These are phyloP conservation scores for Crepidotus variabilis DNA, from an alignment of 768 basidiomycete genomes.

Conservation along the genomic window DNA sequence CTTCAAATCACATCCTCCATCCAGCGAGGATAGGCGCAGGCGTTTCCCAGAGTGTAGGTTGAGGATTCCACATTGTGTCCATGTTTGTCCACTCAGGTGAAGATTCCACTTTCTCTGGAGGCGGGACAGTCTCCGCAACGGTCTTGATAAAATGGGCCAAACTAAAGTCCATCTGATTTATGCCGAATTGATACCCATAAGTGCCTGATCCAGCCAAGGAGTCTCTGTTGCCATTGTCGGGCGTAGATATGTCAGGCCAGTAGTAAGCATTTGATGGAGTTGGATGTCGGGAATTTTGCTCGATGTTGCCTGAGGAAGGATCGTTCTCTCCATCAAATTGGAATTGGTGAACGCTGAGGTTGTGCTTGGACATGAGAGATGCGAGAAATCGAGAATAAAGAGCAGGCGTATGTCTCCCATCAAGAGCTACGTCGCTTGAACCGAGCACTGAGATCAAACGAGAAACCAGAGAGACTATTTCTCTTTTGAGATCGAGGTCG, in stretches of 20 bases:
- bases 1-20: neutral
- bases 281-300: constrained; percentile 6
- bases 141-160: constrained; percentile 41
- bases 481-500: constrained; percentile 31
- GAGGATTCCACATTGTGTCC: constrained; percentile 12
- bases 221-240: neutral
- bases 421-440: constrained; percentile 48
- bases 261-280: constrained; percentile 30
- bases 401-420: constrained; percentile 53
- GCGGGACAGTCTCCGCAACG: constrained; percentile 19
- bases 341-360: constrained; percentile 2
- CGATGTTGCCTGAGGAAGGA: neutral
- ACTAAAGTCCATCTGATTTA: constrained; percentile 46
- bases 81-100: constrained; percentile 1
- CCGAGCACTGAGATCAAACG: constrained; percentile 42
- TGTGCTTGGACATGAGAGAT: constrained; percentile 39
- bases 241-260: constrained; percentile 39
- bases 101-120: constrained; percentile 5
- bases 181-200: constrained; percentile 11
- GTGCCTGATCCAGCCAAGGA: neutral
- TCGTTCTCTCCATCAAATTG: neutral
- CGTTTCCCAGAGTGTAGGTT: neutral
- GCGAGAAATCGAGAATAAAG: constrained; percentile 56
- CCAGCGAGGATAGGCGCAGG: neutral
- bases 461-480: constrained; percentile 40